Base-by-base conservation (phyloP, 1,284 basidiomycete species). In the Jaminaea rosea region DNA sequence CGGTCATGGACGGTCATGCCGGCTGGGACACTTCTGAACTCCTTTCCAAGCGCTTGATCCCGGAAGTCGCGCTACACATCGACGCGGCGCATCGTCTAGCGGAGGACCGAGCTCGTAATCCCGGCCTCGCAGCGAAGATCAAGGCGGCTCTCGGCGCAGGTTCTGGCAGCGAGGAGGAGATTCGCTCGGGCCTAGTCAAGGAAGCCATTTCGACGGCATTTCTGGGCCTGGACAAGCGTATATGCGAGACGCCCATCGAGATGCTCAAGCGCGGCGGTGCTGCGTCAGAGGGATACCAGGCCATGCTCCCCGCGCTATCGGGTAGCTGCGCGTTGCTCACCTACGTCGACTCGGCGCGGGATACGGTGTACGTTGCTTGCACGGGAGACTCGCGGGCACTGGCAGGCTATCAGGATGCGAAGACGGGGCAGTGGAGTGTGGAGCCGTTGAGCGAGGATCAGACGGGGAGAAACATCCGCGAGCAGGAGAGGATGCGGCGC, bases 321-420 rank as follows among this genome's bases (percentile, higher is more conserved):
- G 71, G 71, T 24, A 64, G 62, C 49, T 73, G 71, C 44, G 71
- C 71, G 7, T 51, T 72, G 26, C 53, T 73, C 37, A 67, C 71
- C 13, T 73, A 73, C 55, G 62, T 73, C 37, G 71, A 73, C 42
- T 61, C 58, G 19, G 68, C 63, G 4, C 59, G 71, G 24, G 63
- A 67, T 26, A 70, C 72, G 29, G 52, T 73, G n/a, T 73, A 73
- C 42, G 67, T 73, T 23, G 93, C 94, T 1, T 85, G 85, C 62
- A 86, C 91, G 5, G 94, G 94, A 1, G 94, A 99, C 73, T 87
- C 87, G 66, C 83, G 94, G 41, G 94, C 94, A 9, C 88, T 99
- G 2, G 92, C 93, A 11, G 94, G 94, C 26, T 82, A 89, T 54
- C 93, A 88, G 85, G 64, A 72, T 46, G 60, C 62, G 41, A 58